A percentile compares a stretch with the other conserved stretches of the same genome.
Conservation (phyloP, 106 monocot species). For the Amphibolis antarctica region DNA sequence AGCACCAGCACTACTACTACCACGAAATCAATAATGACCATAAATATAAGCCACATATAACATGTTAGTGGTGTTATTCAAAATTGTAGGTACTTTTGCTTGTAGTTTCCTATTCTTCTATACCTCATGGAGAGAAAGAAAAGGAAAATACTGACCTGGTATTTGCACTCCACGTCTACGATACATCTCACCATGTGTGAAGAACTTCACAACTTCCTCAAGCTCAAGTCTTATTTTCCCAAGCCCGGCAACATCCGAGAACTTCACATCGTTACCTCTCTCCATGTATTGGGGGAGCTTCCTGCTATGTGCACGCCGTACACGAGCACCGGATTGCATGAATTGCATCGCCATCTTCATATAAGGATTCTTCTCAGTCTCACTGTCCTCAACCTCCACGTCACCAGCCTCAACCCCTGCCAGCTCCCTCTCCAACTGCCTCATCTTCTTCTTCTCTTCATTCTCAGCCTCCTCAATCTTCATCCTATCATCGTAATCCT, state of each 20-base stretch:
- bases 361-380: constrained; percentile 50
- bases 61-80: no score
- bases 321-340: constrained; percentile 79
- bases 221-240: constrained; percentile 81
- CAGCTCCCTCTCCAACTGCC: constrained; percentile 62
- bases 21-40: no score
- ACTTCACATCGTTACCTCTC: constrained; percentile 67
- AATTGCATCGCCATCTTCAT: constrained; percentile 68
- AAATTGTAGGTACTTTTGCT: no score
- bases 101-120: no score
- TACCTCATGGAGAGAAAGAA: neutral
- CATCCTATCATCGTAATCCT: constrained; percentile 74
- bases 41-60: no score
- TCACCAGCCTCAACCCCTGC: constrained; percentile 34
- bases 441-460: constrained; percentile 75
- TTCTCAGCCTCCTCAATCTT: constrained; percentile 81
- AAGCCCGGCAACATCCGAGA: constrained; percentile 78
- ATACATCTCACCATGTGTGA: constrained; percentile 76
- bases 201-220: constrained; percentile 90
- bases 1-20: no score
- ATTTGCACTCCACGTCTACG: constrained; percentile 74
- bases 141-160: constrained; percentile 38
- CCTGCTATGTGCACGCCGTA: constrained; percentile 41
- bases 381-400: constrained; percentile 33
- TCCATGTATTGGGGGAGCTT: constrained; percentile 66